phyloP scores from a whole-genome alignment of 2,329 filamentous ascomycete genomes.

The Neobulgaria alba region DNA sequence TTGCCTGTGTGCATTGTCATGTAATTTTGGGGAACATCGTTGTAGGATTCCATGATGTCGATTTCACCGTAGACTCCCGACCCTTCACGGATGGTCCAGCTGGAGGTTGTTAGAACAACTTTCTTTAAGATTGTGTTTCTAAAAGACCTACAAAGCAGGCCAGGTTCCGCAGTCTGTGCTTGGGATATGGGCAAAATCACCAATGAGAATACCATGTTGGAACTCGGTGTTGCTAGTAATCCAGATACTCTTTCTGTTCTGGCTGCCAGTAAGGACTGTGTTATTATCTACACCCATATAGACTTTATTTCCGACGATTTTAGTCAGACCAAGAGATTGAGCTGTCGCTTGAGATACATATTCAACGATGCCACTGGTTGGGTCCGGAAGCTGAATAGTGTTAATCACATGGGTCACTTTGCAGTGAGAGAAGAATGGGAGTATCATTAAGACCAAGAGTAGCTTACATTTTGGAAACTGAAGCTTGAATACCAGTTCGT shows the following conservation, averaged over 20 bases:
- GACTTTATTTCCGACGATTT: conserved; percentile 27
- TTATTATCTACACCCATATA: conserved; percentile 38
- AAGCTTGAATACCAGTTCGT: background rate
- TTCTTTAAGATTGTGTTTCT: no score
- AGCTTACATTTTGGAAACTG: background rate
- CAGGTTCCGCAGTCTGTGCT: conserved; percentile 62
- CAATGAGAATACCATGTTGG: conserved; percentile 57
- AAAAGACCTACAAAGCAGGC: conserved; percentile 49
- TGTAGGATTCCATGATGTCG: conserved; percentile 47
- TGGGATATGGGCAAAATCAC: conserved; percentile 68
- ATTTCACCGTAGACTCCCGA: conserved; percentile 32
- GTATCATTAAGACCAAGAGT: no score
- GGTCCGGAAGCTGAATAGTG: conserved; percentile 27
- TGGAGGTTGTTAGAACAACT: conserved; percentile 1
- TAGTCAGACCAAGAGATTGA: background rate
- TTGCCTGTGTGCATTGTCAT: conserved; percentile 18
- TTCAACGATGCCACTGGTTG: conserved; percentile 66
- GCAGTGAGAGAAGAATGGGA: background rate
- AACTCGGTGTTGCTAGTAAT: conserved; percentile 56
- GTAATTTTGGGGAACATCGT: conserved; percentile 30
- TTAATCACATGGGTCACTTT: background rate
- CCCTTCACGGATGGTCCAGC: conserved; percentile 15
- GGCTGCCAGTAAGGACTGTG: conserved; percentile 27
- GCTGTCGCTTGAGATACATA: conserved; percentile 35
- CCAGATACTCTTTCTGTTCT: conserved; percentile 47